phyloP scores from a whole-genome alignment of 805 yeast species.

The Barnettozyma botsteinii region DNA sequence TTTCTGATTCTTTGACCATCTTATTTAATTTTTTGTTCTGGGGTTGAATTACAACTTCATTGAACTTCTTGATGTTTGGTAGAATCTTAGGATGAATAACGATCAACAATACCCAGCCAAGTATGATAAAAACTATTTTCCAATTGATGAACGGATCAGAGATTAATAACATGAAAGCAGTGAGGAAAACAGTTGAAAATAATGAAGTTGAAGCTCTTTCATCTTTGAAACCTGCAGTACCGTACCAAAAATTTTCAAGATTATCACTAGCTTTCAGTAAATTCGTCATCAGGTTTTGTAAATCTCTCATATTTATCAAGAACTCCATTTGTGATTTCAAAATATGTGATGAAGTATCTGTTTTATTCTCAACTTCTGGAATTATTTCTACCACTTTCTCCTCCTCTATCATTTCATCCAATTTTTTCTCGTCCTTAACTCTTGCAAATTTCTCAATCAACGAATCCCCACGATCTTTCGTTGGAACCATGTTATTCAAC shows the following conservation, averaged over 20 bases:
- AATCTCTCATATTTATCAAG: constrained; percentile 59
- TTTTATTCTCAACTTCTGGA: constrained; percentile 22
- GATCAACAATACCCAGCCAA: constrained; percentile 51
- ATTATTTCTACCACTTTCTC: constrained; percentile 13
- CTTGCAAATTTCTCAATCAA: constrained; percentile 37
- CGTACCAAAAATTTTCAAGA: constrained; percentile 50
- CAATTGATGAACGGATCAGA: constrained; percentile 57
- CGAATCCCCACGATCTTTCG: constrained; percentile 47
- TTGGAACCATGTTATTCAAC: constrained; percentile 31
- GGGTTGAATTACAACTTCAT: constrained; percentile 17
- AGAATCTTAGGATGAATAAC: constrained; percentile 55
- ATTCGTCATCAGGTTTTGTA: constrained; percentile 59
- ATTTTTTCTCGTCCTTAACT: constrained; percentile 23
- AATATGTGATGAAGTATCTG: constrained; percentile 15
- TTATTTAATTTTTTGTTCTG: constrained; percentile 28
- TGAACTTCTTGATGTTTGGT: constrained; percentile 24
- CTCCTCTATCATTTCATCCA: constrained; percentile 10
- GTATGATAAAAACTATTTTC: constrained; percentile 47
- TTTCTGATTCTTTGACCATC: constrained; percentile 31
- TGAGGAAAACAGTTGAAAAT: constrained; percentile 36
- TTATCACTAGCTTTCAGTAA: constrained; percentile 44
- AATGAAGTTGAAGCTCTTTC: constrained; percentile 61
- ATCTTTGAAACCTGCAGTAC: constrained; percentile 65
- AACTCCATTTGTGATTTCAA: constrained; percentile 35
- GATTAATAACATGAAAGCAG: constrained; percentile 36